Evolutionary conservation across 257 asterid species (phyloP), one percentile per base, ranked within the genome.

Genomic region (Phtheirospermum japonicum): DNA sequence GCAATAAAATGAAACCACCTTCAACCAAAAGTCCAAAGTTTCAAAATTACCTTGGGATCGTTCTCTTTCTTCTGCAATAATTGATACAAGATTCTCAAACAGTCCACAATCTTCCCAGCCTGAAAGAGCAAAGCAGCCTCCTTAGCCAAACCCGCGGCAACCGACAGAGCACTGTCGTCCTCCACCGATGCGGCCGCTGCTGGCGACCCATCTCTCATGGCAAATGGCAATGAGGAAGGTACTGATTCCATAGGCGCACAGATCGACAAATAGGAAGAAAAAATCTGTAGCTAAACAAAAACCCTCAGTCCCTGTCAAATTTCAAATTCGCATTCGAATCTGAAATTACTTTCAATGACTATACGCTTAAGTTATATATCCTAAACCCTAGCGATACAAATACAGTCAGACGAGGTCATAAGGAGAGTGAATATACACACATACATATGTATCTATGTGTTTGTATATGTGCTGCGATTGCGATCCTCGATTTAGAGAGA

Each of bases 51-150:
- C 96, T 87, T 91, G 12, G 90, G 92, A 84, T 88, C 95, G 76
- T 75, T 79, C 66, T 64, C 71, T 73, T 85, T 89, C 76, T 81
- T 79, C 45, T 71, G 87, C 80, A 72, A 69, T 36, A 92, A 75
- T 71, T 82, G 86, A 72, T 76, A 58, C 90, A 92, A 77, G 23
- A 85, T 77, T 67, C 66, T 71, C 65, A 80, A 51, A 72, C 97
- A 89, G 18, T 89, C 96, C 33, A 57, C 71, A 48, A 57, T 79
- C 67, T 89, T 86, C 67, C 91, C 93, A 32, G 95, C 72, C 76
- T 92, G 98, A 59, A 88, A 92, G 39, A 82, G 70, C 66, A 80
- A 42, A n/a, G 84, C 87, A 11, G 97, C 95, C 71, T 92, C 97
- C 84, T 87, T 86, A 4, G 96, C 96, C 62, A 86, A 72, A 61